A percentile compares a stretch with the other conserved stretches of the same genome.
phyloP scores from a whole-genome alignment of 2,329 filamentous ascomycete genomes.

The Fusarium lyarnte region DNA sequence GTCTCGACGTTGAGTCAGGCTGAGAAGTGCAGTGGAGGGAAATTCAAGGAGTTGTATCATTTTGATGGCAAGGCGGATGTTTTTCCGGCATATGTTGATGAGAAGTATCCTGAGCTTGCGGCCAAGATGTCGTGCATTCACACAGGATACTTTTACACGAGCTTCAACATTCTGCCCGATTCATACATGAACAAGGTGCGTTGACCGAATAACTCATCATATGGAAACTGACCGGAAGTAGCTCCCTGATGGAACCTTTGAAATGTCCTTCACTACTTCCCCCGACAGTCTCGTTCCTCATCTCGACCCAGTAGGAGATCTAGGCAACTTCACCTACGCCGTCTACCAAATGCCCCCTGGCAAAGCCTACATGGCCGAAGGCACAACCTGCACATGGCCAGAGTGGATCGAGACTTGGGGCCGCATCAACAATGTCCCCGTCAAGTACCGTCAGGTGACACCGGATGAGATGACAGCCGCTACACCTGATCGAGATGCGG shows the following conservation, averaged over 20 bases:
- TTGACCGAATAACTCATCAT: too few relatives aligned
- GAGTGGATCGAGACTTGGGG: slow-evolving; percentile 58
- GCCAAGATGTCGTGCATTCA: slow-evolving; percentile 62
- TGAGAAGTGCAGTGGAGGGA: slow-evolving; percentile 56
- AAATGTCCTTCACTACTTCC: slow-evolving; percentile 58
- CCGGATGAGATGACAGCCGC: slow-evolving; percentile 53
- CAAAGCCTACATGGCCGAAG: slow-evolving; percentile 59
- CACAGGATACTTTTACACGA: slow-evolving; percentile 60
- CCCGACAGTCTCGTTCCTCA: slow-evolving; percentile 54
- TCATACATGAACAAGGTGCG: slow-evolving; percentile 53
- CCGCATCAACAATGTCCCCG: slow-evolving; percentile 46
- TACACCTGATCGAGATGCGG: slow-evolving; percentile 52
- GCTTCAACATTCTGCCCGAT: slow-evolving; percentile 57
- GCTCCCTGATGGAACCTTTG: slow-evolving; percentile 53
- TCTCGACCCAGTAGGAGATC: slow-evolving; percentile 57
- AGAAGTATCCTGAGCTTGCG: slow-evolving; percentile 55
- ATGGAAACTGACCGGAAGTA: slow-evolving; percentile 13
- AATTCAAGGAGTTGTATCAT: slow-evolving; percentile 60
- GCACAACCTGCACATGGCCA: slow-evolving; percentile 56
- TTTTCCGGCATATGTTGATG: slow-evolving; percentile 57
- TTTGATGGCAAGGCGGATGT: slow-evolving; percentile 63
- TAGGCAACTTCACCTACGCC: slow-evolving; percentile 59
- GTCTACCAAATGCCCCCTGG: slow-evolving; percentile 60
- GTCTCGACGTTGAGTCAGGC: slow-evolving; percentile 63
- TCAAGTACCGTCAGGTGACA: slow-evolving; percentile 52